Percentiles rank a stretch among this genome's conserved stretches.
Evolutionary conservation across 129 eudicot genomes (phyloP).

Genomic region (Flaveria bidentis): DNA sequence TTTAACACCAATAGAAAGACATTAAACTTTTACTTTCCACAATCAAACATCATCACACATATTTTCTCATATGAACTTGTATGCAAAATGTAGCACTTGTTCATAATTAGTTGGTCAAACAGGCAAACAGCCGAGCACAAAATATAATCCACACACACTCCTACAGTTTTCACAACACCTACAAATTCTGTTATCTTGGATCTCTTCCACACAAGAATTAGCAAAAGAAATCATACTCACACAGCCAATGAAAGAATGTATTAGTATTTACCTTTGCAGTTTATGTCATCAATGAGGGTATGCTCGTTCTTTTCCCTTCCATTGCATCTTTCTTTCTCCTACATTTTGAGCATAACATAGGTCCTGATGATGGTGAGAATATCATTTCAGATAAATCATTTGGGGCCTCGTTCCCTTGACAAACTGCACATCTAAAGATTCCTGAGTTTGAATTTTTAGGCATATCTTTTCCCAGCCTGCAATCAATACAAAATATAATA

Average conservation of each 20-base stretch:
- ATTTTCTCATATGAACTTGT: neutral
- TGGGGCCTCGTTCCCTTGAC: constrained; percentile 75
- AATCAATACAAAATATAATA: neutral
- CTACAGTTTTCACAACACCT: constrained; percentile 40
- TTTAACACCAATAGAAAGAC: constrained; percentile 19
- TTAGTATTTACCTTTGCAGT: constrained; percentile 48
- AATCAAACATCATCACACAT: constrained; percentile 43
- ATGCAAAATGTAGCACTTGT: constrained; percentile 47
- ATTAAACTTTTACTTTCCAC: constrained; percentile 36
- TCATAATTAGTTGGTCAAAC: constrained; percentile 50
- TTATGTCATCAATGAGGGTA: constrained; percentile 48
- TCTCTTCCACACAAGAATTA: constrained; percentile 46
- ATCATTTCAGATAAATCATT: constrained; percentile 65
- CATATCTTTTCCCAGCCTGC: constrained; percentile 92
- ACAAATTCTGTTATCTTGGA: constrained; percentile 40
- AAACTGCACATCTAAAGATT: constrained; percentile 85
- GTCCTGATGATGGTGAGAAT: constrained; percentile 73
- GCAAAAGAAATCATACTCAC: constrained; percentile 54
- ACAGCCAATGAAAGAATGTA: constrained; percentile 57
- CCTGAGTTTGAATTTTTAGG: constrained; percentile 68
- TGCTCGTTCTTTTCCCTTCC: constrained; percentile 82
- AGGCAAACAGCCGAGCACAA: constrained; percentile 43
- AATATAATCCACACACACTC: constrained; percentile 42
- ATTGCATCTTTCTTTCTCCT: constrained; percentile 97
- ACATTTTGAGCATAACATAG: constrained; percentile 80